These are phyloP conservation scores for Astrothelium subdiscretum DNA, from an alignment of 495 filamentous ascomycete species.

Conservation along the genomic window DNA sequence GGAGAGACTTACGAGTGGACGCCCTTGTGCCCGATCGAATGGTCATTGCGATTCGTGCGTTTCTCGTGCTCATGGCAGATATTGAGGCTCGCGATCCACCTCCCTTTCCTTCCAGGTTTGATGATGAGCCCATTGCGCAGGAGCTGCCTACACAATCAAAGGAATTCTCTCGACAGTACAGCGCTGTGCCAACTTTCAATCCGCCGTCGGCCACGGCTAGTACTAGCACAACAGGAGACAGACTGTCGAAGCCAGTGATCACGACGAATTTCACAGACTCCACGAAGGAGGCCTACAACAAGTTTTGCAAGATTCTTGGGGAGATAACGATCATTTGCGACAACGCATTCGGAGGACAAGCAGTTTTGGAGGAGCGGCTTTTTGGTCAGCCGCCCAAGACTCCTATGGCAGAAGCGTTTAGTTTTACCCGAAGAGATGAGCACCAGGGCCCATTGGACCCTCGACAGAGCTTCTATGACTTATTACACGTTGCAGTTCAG, in stretches of 20 bases:
- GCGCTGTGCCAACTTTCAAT: conserved; percentile 23
- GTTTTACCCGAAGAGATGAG: conserved; percentile 73
- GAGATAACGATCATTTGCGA: conserved; percentile 94
- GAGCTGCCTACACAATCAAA: not conserved
- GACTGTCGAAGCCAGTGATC: conserved; percentile 63
- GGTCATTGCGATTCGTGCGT: conserved; percentile 89
- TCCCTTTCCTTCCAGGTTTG: conserved; percentile 53
- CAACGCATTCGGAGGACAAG: conserved; percentile 92
- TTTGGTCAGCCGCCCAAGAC: conserved; percentile 77
- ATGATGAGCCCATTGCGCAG: conserved; percentile 17
- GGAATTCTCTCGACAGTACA: not conserved
- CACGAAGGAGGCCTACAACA: conserved; percentile 69
- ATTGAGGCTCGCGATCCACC: conserved; percentile 80
- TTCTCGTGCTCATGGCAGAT: conserved; percentile 84
- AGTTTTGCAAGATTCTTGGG: conserved; percentile 88
- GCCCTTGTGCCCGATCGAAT: conserved; percentile 93
- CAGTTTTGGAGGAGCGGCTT: conserved; percentile 89
- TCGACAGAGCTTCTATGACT: conserved; percentile 89
- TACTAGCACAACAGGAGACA: conserved; percentile 33
- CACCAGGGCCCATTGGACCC: conserved; percentile 62
- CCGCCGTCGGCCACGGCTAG: conserved; percentile 15
- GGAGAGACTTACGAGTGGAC: conserved; percentile 75
- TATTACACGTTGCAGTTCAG: conserved; percentile 91
- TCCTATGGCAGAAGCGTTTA: conserved; percentile 87
- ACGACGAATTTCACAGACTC: conserved; percentile 60